Base-by-base conservation (phyloP, 345 rosid species). In the Gossypium turneri region DNA sequence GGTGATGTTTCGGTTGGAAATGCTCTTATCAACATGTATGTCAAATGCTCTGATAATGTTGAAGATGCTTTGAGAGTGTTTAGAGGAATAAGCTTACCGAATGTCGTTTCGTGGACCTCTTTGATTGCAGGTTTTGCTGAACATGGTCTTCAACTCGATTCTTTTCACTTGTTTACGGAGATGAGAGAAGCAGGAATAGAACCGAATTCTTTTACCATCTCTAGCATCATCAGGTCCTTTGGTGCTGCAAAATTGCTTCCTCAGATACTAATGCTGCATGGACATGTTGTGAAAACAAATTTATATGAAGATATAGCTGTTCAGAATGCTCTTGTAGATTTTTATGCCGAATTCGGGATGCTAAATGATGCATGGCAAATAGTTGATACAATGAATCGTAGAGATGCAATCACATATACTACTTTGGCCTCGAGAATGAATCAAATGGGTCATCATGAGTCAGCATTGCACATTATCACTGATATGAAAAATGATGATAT, bases 61-160 rank as follows among this genome's bases (percentile, higher is more conserved):
- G 84, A 78, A 27, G 79, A 87, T 73, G 90, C 87, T 9, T 66
- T 76, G 74, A 73, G 82, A 82, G 79, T 83, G 20, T 90, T 92
- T 71, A 43, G 76, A 70, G 82, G 70, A 62, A 84, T 92, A 71
- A 22, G 67, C 12, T 82, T 83, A 7, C 89, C 87, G 17, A 83
- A 90, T 75, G 84, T 87, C 71, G 67, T 92, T 70, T 88, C 97
- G 65, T 90, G 97, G 94, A 88, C 97, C 51, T 82, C 90, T 38
- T 80, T 90, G 83, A 84, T 87, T 76, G 82, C 86, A 4, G 94
- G 94, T 72, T 79, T 90, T 78, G 77, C 78, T 48, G 86, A 82
- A 47, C 86, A 86, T 58, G 87, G 85, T 50, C 77, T 77, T 6
- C 77, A 71, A 51, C 69, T 53, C 70, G 82, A 86, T 78, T 86